These are phyloP conservation scores for Citrus cavaleriei DNA, from an alignment of 345 rosid genomes.

Conservation along the genomic window DNA sequence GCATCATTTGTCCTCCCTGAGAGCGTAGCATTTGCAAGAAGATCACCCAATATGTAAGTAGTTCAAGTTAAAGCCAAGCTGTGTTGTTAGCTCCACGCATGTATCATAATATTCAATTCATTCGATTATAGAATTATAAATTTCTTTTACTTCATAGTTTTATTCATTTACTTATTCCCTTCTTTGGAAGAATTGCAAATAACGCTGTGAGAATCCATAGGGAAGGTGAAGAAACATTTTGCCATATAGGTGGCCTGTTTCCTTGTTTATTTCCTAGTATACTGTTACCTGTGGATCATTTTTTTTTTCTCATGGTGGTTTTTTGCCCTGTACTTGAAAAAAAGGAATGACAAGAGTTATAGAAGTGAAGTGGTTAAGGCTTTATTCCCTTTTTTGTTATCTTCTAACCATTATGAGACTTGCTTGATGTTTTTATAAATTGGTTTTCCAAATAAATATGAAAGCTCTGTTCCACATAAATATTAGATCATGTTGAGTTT, in stretches of 20 bases:
- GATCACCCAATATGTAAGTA: constrained; percentile 2
- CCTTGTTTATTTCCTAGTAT: neutral
- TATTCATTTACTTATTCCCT: neutral
- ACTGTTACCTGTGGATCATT: neutral
- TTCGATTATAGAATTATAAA: neutral
- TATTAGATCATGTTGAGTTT: neutral
- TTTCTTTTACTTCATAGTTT: neutral
- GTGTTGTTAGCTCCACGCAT: neutral
- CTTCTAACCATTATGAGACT: neutral
- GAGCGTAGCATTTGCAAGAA: constrained; percentile 60
- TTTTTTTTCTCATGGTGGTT: no score
- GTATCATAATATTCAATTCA: neutral
- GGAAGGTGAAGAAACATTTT: neutral
- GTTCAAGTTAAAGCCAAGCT: neutral
- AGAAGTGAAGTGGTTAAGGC: neutral
- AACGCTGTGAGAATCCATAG: neutral
- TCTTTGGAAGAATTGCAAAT: neutral
- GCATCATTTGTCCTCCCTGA: constrained; percentile 76
- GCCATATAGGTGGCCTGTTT: neutral
- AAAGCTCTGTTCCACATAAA: neutral
- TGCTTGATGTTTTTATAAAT: neutral
- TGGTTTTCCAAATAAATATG: neutral
- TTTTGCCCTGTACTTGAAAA: no score
- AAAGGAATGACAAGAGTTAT: neutral
- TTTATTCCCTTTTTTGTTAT: neutral